Evolutionary conservation across 306 rosid species (phyloP), one percentile per base, ranked within the genome.

Genomic region (Cicer bijugum): DNA sequence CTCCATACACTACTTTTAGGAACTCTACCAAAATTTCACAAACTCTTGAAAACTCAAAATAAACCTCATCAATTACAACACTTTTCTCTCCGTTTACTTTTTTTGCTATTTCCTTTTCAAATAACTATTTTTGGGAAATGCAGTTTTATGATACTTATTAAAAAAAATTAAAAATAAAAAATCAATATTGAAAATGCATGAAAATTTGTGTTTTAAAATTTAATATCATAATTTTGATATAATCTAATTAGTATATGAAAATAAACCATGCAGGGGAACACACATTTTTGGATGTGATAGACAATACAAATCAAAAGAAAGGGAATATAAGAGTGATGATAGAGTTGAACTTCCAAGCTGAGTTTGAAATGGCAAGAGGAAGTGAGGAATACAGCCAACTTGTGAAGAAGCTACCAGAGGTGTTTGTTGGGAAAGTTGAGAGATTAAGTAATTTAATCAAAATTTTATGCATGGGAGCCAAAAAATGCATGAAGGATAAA

Each of bases 401-500:
- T 0, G 88, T 93, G 0, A 11, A 60, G 28, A 68, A 62, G 45
- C 87, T 93, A 0, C 98, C 98, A 0, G 96, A 93, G 12, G 84
- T 91, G 20, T 93, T 84, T 59, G 94, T 93, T 11, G 97, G 98
- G 40, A 93, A 93, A 71, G 86, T 80, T 1, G 96, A 93, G 57
- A 89, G 97, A 76, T 71, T 93, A 6, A 76, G 85, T 2, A 74
- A 39, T 51, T 7, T 93, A 15, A 85, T 88, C 3, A 91, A 91
- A 83, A 59, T 88, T 1, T 1, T 89, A 69, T 90, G 98, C 78
- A 66, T 76, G 43, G 97, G 77, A 6, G 96, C 90, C 2, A 90
- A 93, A 71, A 89, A 76, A 82, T 90, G 97, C 84, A 90, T 90
- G 98, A 85, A 88, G 81, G 92, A 90, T 23, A 93, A 85, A 78